Evolutionary conservation across 768 basidiomycete genomes (phyloP), one percentile per base, ranked within the genome.

Genomic region (Trametes maxima): DNA sequence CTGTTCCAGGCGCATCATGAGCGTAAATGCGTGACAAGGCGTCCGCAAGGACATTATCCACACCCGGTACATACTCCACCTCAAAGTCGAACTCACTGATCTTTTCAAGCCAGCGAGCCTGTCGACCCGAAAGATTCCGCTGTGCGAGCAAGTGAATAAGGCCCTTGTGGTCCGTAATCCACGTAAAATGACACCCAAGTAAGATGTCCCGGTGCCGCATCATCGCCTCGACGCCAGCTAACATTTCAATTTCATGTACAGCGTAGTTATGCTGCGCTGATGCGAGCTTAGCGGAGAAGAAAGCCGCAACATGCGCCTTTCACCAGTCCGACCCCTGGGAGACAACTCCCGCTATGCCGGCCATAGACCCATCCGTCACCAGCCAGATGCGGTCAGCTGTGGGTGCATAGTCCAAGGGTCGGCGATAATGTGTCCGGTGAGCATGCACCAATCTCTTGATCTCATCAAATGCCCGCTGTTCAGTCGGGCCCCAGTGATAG

Each of bases 181-280:
- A 53, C 1, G 24, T n/a, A 44, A 74, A 74, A 0, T 57, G 39
- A 11, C 47, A 36, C 0, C 73, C 73, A 1, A 53, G 54, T 5
- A 74, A 65, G 25, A 66, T 40, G 19, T 63, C 10, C 63, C 62
- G 5, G 73, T 70, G 57, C 64, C 72, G 72, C 43, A 74, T 75
- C 51, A 80, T 58, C 0, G 76, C 69, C 45, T 79, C 76, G 0
- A 81, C 67, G 0, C 74, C 72, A 1, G 70, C 71, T 16, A 74
- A 53, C n/a, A 73, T 49, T 40, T 80, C 78, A 6, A 73, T 65
- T 59, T 78, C 76, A 54, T 76, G 75, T 0, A 76, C 75, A 21
- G 75, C 69, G 50, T 80, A 78, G 43, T 71, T 69, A 22, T 62
- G 62, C 37, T 73, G 69, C 3, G 68, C 65, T 0, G 67, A 36